Conservation (phyloP, 2,329 filamentous ascomycete genomes). For the Fusarium setosum region DNA sequence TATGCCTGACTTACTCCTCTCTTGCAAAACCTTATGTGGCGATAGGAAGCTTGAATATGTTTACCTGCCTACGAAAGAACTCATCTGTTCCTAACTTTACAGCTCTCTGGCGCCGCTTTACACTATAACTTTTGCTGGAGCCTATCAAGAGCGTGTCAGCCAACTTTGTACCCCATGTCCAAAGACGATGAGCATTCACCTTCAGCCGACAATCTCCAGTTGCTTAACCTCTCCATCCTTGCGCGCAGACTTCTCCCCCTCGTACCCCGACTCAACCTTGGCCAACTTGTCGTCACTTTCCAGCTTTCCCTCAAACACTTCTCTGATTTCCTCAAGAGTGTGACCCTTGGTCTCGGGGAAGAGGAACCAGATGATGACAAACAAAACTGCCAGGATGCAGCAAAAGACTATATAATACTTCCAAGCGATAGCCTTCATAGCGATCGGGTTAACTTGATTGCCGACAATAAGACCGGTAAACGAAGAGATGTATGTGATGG, state of each 20-base stretch:
- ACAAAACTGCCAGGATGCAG: constrained; percentile 44
- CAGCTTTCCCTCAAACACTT: constrained; percentile 40
- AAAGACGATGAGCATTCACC: background rate
- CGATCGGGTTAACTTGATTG: constrained; percentile 54
- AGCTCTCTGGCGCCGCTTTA: too few species aligned
- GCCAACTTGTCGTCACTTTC: constrained; percentile 2
- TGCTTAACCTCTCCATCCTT: background rate
- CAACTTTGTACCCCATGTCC: background rate
- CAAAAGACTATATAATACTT: constrained; percentile 53
- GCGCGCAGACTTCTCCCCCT: background rate
- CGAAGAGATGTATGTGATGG: constrained; percentile 22
- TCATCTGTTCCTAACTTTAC: too few species aligned
- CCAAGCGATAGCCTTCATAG: constrained; percentile 50
- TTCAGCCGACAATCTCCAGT: background rate
- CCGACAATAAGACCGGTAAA: constrained; percentile 44
- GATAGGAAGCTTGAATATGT: too few species aligned
- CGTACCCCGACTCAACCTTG: background rate
- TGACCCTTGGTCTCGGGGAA: constrained; percentile 46
- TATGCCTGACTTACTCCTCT: too few species aligned
- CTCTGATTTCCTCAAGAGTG: constrained; percentile 42
- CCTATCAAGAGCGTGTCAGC: too few species aligned
- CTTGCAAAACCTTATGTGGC: too few species aligned
- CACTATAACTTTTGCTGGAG: background rate
- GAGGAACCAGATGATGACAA: constrained; percentile 50
- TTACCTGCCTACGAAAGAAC: too few species aligned